These are phyloP conservation scores for Gossypium gossypioides DNA, from an alignment of 441 rosid genomes.

Conservation along the genomic window DNA sequence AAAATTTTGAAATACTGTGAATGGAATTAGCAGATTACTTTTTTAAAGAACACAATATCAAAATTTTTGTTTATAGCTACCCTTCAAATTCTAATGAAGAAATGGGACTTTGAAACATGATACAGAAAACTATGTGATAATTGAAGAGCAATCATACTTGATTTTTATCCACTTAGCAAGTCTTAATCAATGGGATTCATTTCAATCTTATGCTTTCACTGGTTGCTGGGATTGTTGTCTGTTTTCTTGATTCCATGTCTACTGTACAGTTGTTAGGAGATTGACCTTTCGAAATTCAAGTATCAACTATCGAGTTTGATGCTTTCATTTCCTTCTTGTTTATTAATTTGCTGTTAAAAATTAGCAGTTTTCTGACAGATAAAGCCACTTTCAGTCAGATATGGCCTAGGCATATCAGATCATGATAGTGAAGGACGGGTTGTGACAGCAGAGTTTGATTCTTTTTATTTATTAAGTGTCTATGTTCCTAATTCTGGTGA, in stretches of 20 bases:
- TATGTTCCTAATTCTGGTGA: constrained; percentile 94
- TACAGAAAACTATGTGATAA: neutral
- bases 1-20: neutral
- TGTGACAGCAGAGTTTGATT: constrained; percentile 77
- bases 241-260: neutral
- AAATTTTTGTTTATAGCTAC: neutral
- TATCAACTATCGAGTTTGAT: neutral
- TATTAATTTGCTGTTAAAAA: neutral
- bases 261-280: neutral
- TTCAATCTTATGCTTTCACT: neutral
- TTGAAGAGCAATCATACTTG: neutral
- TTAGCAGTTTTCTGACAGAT: constrained; percentile 37
- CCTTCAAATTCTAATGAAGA: neutral
- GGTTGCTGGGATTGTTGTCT: neutral
- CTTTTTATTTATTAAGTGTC: constrained; percentile 58
- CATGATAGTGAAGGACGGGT: constrained; percentile 82
- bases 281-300: constrained; percentile 4
- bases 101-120: neutral
- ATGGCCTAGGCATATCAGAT: constrained; percentile 66
- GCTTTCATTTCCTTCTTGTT: neutral
- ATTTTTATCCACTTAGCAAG: neutral
- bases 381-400: constrained; percentile 79
- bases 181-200: neutral
- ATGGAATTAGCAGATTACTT: neutral
- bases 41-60: neutral